Evolutionary conservation across 2,329 filamentous ascomycete genomes (phyloP).

Genomic region (Cladorrhinum sp.): DNA sequence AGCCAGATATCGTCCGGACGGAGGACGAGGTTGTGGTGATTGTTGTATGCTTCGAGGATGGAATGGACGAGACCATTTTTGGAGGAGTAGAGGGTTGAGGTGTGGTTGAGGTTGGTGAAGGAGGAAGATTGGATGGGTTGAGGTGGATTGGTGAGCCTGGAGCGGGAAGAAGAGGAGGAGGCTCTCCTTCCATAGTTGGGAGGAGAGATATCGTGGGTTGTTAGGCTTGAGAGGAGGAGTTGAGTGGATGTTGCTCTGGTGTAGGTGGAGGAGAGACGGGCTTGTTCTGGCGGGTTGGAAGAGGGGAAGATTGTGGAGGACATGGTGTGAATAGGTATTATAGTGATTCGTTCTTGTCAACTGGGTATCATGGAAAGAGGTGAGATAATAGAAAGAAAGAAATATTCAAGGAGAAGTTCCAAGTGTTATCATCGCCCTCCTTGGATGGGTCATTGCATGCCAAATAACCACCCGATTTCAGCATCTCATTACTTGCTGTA

Average conservation of each 20-base stretch:
- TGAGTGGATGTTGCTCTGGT: conserved; percentile 21
- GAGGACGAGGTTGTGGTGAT: conserved; percentile 44
- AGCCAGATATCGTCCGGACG: conserved; percentile 55
- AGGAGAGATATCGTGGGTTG: conserved; percentile 17
- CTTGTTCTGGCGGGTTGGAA: conserved; percentile 12
- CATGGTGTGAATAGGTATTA: conserved; percentile 8
- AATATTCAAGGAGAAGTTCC: not conserved
- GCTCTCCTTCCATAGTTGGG: not conserved
- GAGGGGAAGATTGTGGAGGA: conserved; percentile 22
- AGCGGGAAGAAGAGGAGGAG: not conserved
- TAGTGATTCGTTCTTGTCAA: not conserved
- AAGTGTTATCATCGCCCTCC: not conserved
- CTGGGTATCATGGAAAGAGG: not conserved
- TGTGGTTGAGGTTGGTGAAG: conserved; percentile 28
- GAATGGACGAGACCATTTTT: conserved; percentile 41
- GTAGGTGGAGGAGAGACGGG: conserved; percentile 9
- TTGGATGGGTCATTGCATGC: not conserved
- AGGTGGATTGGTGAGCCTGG: not conserved
- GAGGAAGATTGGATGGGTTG: conserved; percentile 23
- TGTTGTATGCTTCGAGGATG: conserved; percentile 40
- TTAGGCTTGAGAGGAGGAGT: conserved; percentile 18
- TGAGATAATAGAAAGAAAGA: not conserved
- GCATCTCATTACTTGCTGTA: not conserved
- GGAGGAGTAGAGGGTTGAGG: conserved; percentile 19
- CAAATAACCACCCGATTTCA: not conserved